Evolutionary conservation across 2,329 filamentous ascomycete species (phyloP), one percentile per base, ranked within the genome.

Genomic region (Claviceps pazoutovae): DNA sequence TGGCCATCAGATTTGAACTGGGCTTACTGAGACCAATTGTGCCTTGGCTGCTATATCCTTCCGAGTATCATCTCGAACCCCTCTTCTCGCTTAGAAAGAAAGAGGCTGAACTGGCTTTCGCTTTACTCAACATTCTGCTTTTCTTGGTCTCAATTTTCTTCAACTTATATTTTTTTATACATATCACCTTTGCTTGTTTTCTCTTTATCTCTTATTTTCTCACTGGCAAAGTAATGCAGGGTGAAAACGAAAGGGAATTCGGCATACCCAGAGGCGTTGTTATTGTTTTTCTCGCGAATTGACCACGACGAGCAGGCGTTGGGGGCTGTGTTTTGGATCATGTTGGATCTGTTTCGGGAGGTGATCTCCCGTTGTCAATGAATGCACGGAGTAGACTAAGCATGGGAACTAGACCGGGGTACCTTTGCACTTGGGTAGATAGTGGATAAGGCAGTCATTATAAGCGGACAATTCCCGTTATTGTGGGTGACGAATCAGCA

Each of bases 181-280:
- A 14, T n/a, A 3, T 30, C 9, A 4, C 34, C 21, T 30, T 36
- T 23, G 9, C 16, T 37, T 49, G 2, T 19, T 17, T 38, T 37
- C 42, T 44, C 5, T 48, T 13, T 45, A 30, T 14, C 37, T 53
- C 7, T 36, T 46, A 37, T 44, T 51, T 21, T 39, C 11, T 47
- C 34, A 19, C 26, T 48, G 17, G 45, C 46, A 36, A 48, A 50
- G 37, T 8, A 38, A 38, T 45, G 46, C 30, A 21, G 36, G 11
- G 9, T 17, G 9, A 41, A 26, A 46, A 23, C 34, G 16, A 39
- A 48, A 48, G 9, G 44, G 48, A 34, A 50, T 39, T 38, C 26
- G 48, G 51, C 44, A 48, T 50, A 45, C 7, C 38, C 44, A 39
- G 42, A 51, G 52, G 46, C 46, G 52, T 54, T 54, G 36, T 21